Conservation (phyloP, 2,329 filamentous ascomycete species). For the Aphanocladium album region DNA sequence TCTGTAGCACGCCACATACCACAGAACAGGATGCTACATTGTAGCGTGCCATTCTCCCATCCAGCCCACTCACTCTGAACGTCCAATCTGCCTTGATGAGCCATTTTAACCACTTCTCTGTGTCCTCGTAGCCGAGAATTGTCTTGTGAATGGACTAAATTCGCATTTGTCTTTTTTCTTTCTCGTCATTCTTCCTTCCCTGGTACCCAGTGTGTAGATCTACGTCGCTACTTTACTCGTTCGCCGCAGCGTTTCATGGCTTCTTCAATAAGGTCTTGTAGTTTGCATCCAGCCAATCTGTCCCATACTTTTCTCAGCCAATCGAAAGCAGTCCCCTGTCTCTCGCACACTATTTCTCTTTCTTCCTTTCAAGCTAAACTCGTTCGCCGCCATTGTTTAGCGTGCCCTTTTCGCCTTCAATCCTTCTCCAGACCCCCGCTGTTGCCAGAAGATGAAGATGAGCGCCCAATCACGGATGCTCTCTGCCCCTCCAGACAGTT, state of each 20-base stretch:
- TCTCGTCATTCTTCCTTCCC: neutral
- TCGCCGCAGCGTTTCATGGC: neutral
- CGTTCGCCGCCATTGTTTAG: neutral
- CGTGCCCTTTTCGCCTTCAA: no score
- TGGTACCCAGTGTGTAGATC: neutral
- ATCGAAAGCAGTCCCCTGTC: neutral
- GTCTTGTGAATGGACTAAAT: neutral
- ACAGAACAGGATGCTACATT: neutral
- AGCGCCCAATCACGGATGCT: neutral
- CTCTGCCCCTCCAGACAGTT: neutral
- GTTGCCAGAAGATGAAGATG: no score
- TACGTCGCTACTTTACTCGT: neutral
- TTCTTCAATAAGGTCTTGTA: neutral
- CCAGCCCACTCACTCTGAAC: neutral
- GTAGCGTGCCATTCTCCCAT: neutral
- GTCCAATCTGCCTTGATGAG: neutral
- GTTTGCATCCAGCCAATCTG: neutral
- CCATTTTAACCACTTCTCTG: constrained; percentile 6
- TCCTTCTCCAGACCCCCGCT: neutral
- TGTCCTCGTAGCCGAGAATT: neutral
- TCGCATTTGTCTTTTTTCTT: neutral
- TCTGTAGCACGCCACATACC: neutral
- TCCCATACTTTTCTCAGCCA: neutral
- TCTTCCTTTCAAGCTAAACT: neutral
- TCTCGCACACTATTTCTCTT: neutral